Evolutionary conservation across 1,139 yeast species (phyloP).

Genomic region (Pichia cactophila): DNA sequence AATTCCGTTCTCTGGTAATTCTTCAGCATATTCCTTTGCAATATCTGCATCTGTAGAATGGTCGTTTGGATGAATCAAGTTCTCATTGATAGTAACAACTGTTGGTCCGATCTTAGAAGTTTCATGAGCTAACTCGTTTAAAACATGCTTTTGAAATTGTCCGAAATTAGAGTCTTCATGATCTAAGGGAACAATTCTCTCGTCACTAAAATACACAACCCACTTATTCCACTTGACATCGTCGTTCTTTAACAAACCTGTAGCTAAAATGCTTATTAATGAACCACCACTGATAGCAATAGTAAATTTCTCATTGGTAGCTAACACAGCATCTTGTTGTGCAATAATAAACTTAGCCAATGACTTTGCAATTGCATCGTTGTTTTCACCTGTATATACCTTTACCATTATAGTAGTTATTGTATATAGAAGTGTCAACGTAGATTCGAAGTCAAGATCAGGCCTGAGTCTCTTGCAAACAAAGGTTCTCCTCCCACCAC

Average conservation of each 20-base stretch:
- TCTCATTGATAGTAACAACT: constrained; percentile 44
- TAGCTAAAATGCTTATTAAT: constrained; percentile 64
- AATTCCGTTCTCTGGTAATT: constrained; percentile 35
- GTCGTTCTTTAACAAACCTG: constrained; percentile 56
- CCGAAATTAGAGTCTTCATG: constrained; percentile 67
- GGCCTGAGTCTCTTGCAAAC: background rate
- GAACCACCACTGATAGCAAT: constrained; percentile 92
- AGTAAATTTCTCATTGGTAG: constrained; percentile 40
- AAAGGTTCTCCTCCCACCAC: too few species aligned
- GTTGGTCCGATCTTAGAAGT: constrained; percentile 29
- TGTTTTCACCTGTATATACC: constrained; percentile 46
- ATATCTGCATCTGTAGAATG: constrained; percentile 43
- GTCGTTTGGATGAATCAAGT: constrained; percentile 40
- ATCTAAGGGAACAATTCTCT: constrained; percentile 59
- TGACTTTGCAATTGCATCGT: constrained; percentile 50
- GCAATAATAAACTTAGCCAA: constrained; percentile 49
- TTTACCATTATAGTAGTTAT: constrained; percentile 21
- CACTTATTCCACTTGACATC: constrained; percentile 57
- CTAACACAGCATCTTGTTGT: constrained; percentile 47
- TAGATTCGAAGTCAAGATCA: background rate
- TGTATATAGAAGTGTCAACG: background rate
- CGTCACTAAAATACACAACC: constrained; percentile 68
- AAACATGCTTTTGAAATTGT: constrained; percentile 49
- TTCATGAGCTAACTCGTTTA: constrained; percentile 33
- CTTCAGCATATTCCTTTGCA: constrained; percentile 43